Conservation (phyloP, 306 rosid species). For the Ormosia emarginata region DNA sequence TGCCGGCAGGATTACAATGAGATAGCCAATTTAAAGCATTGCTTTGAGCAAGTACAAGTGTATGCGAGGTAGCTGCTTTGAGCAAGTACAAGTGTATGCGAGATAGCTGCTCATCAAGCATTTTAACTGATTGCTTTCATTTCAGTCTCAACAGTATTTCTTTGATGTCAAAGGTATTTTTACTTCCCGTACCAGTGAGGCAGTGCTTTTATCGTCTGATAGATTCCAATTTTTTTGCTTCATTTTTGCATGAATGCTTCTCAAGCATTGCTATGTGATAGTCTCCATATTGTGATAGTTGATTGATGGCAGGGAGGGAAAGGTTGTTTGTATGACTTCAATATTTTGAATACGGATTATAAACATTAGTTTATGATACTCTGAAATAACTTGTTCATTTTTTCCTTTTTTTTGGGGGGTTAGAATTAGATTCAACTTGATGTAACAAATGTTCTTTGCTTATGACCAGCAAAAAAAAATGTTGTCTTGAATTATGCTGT, state of each 20-base stretch:
- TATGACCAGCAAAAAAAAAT: background rate
- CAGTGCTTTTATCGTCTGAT: constrained; percentile 9
- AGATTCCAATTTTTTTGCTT: constrained; percentile 25
- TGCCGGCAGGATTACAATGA: background rate
- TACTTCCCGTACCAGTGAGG: background rate
- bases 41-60: constrained; percentile 21
- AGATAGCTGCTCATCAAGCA: constrained; percentile 11
- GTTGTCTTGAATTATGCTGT: background rate
- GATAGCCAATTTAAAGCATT: background rate
- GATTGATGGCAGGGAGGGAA: background rate
- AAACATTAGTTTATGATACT: background rate
- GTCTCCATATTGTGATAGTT: constrained; percentile 3
- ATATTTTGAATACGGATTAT: constrained; percentile 10
- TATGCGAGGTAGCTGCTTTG: constrained; percentile 12
- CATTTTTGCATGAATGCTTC: constrained; percentile 19
- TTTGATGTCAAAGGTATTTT: constrained; percentile 18
- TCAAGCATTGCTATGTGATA: constrained; percentile 16
- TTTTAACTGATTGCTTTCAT: constrained; percentile 20
- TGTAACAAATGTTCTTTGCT: background rate
- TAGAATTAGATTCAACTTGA: background rate
- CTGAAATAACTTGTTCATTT: background rate
- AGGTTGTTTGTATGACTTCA: background rate
- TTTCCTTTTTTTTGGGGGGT: background rate
- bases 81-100: constrained; percentile 18
- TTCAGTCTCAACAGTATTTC: constrained; percentile 16